Evolutionary conservation across 1,284 basidiomycete species (phyloP), one percentile per base, ranked within the genome.

Genomic region (Mycena citricolor): DNA sequence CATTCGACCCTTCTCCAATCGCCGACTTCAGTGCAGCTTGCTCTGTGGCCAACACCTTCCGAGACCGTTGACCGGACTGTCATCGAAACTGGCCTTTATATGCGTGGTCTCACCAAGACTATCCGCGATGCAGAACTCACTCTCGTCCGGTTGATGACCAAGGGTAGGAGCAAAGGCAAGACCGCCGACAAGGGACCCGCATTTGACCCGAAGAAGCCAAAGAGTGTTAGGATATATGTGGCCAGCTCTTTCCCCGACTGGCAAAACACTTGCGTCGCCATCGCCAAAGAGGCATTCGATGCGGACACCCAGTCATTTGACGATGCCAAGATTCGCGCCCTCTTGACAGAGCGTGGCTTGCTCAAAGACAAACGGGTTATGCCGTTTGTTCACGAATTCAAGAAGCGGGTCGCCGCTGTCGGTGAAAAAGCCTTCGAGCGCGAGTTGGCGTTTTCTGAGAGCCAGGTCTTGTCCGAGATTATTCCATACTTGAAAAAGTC

Each of bases 351-450:
- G 61, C 77, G 74, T n/a, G 93, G 90, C 11, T 63, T 97, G 65
- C 83, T 93, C 67, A 97, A 97, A 79, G 93, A 98, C 69, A 98
- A 98, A 74, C 83, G 86, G 51, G 79, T 79, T 32, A 98, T 98
- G 94, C 94, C 94, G 24, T 98, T 97, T 70, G 81, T 94, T 44
- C 89, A 95, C 56, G 69, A 76, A 21, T 87, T 97, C 81, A 97
- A 97, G 86, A 92, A 90, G 82, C 86, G 90, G 14, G 86, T 94
- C 63, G 70, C 79, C 3, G 80, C 88, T 57, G 82, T 88, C 58
- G 91, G 90, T 17, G 81, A 86, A 21, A 78, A 78, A 0, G 92
- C 92, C 1, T 94, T 98, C 73, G 81, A 90, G 58, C 81, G 94
- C n/a, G 75, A 81, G 8, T 71, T 98, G 50, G 83, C 86, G 2